Evolutionary conservation across 2,329 filamentous ascomycete genomes (phyloP), one percentile per base, ranked within the genome.

Genomic region (Orbilia quercus): DNA sequence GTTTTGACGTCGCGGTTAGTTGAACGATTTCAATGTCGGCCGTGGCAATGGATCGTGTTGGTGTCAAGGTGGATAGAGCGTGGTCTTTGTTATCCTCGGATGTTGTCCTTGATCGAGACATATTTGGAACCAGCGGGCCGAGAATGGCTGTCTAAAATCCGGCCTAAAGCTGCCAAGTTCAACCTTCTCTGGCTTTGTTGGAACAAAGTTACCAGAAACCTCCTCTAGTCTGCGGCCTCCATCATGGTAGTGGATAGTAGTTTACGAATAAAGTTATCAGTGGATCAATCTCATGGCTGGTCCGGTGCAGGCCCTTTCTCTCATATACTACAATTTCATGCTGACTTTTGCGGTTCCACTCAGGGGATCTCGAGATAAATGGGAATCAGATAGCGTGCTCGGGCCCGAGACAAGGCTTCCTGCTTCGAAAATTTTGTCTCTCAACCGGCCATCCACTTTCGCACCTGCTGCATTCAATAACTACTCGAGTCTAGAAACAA

Each of bases 11-110:
- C 11, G 44, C 34, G 2, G 63, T 67, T n/a, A 67, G 42, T 20
- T 38, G 36, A n/a, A 22, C 20, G 36, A 58, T 45, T 25, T 67
- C 63, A 20, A 59, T 53, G 11, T 67, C 53, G 28, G 31, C 22
- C 7, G 44, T 53, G 18, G 16, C 28, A 18, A 44, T 42, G 6
- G 63, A 67, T 28, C 16, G 45, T 18, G 45, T 59, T 16, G 63
- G 63, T 18, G 53, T 67, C 7, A 67, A 11, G 0, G 45, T 34
- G 1, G 31, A 51, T n/a, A 67, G 38, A 25, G 44, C 59, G 20
- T 53, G 50, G 22, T 65, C 62, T 34, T 65, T 65, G 44, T 57
- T 65, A 22, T 65, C 62, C 11, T 65, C 62, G 14, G 50, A 55
- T 31, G 59, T 36, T 31, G 40, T 53, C 31, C 59, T 50, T 14